Evolutionary conservation across 2,329 filamentous ascomycete species (phyloP).

Genomic region (Aspergillus ochraceus): DNA sequence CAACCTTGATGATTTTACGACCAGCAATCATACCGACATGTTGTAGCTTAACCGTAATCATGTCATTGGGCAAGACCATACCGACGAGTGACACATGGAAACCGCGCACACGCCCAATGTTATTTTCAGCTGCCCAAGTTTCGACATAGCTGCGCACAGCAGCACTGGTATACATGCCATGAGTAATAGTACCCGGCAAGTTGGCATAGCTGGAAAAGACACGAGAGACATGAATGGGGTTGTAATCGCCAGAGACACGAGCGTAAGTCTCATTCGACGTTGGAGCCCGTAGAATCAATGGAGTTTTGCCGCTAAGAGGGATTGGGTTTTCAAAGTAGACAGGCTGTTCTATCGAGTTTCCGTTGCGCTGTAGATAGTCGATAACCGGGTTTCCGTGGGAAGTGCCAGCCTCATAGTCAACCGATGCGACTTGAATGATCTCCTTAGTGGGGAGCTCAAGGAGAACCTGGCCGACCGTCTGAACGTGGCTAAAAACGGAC

Average conservation of each 20-base stretch:
- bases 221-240: slow-evolving; percentile 96
- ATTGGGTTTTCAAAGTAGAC: slow-evolving; percentile 98
- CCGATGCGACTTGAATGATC: slow-evolving; percentile 93
- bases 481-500: slow-evolving; percentile 84
- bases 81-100: slow-evolving; percentile 97
- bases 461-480: slow-evolving; percentile 89
- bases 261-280: slow-evolving; percentile 98
- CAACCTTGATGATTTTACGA: slow-evolving; percentile 99
- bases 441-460: slow-evolving; percentile 96
- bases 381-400: slow-evolving; percentile 96
- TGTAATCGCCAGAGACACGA: slow-evolving; percentile 96
- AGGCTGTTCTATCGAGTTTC: slow-evolving; percentile 90
- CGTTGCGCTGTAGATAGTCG: slow-evolving; percentile 91
- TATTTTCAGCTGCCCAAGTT: slow-evolving; percentile 99
- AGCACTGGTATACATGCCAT: slow-evolving; percentile 99
- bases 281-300: slow-evolving; percentile 83
- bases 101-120: slow-evolving; percentile 92
- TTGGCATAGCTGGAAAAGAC: slow-evolving; percentile 96
- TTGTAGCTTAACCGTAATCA: slow-evolving; percentile 90
- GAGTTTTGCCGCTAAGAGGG: slow-evolving; percentile 87
- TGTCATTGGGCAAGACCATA: slow-evolving; percentile 97
- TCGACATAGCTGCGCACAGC: slow-evolving; percentile 94
- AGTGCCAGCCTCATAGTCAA: slow-evolving; percentile 87
- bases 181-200: slow-evolving; percentile 93
- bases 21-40: slow-evolving; percentile 97